phyloP scores from a whole-genome alignment of 2,329 filamentous ascomycete genomes.

The Colletotrichum agaves region DNA sequence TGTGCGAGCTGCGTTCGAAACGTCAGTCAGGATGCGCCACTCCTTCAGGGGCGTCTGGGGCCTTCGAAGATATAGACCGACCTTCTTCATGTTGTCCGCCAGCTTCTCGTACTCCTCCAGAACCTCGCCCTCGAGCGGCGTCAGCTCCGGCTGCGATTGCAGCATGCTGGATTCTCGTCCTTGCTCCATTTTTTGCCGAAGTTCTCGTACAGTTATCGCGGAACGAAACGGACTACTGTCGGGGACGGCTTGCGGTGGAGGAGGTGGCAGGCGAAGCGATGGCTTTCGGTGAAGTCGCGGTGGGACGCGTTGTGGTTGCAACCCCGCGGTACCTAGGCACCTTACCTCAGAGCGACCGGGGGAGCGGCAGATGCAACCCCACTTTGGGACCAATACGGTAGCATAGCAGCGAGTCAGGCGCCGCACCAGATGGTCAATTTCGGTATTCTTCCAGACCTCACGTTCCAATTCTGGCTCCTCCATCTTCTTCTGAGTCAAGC shows the following conservation, averaged over 20 bases:
- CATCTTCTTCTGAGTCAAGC: not conserved
- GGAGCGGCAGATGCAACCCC: not conserved
- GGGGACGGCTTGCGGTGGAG: not conserved
- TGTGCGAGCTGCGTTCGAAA: constrained; percentile 61
- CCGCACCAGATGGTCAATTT: not conserved
- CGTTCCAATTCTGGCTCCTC: not conserved
- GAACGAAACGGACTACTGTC: not conserved
- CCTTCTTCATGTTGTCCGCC: constrained; percentile 91
- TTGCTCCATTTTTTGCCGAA: constrained; percentile 28
- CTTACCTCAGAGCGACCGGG: not conserved
- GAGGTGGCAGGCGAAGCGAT: not conserved
- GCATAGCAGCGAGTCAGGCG: constrained; percentile 12
- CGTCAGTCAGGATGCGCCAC: not conserved
- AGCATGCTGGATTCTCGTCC: constrained; percentile 43
- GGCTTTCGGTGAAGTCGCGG: constrained; percentile 33
- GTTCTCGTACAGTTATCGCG: not conserved
- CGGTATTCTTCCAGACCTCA: not conserved
- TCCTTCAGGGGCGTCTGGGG: not conserved
- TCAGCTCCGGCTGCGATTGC: constrained; percentile 65
- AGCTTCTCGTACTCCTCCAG: constrained; percentile 92
- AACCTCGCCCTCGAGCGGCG: constrained; percentile 90
- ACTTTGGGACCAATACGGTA: constrained; percentile 13
- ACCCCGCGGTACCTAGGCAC: constrained; percentile 31
- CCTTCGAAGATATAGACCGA: constrained; percentile 50
- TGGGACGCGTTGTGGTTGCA: constrained; percentile 22